Evolutionary conservation across 305 asterid species (phyloP), one percentile per base, ranked within the genome.

Genomic region (Nicotiana rustica): DNA sequence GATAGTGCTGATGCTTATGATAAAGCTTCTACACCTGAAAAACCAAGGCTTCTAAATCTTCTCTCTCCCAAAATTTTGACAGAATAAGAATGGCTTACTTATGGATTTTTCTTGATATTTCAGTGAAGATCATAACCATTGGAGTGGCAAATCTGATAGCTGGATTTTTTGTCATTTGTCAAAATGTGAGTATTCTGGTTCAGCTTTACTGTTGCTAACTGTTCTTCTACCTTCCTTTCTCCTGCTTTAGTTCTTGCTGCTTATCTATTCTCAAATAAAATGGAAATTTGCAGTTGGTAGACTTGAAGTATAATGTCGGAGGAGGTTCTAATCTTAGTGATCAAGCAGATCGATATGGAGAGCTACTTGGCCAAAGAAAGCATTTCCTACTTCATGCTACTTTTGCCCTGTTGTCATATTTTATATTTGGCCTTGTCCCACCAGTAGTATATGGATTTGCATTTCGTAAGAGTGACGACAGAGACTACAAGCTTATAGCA

Each of bases 81-180:
- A 21, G 44, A 44, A n/a, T 52, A 81, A 10, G 59, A 38, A n/a
- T 64, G 55, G 6, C 13, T 60, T 31, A 21, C 75, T 78, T 25
- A 78, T 31, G 55, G 15, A n/a, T 59, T 35, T 82, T 10, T 79
- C 15, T 64, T 78, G 61, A 38, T 49, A 25, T 35, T 81, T 86
- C 92, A 91, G 97, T 87, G 87, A 90, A 87, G 84, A 85, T 89
- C 60, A 67, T 93, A 38, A 87, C 87, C 83, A 85, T 93, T 85
- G 95, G 90, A 75, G 38, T 93, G 85, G 95, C 97, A 19, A 91
- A 90, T 64, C 80, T 93, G 8, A 70, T 91, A 6, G 88, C 92
- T 18, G 93, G 94, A 67, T 80, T 89, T 59, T 35, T 88, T 66
- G 64, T 89, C 71, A 84, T 93, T 49, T 88, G 86, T 21, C 90